Conservation (phyloP, 148 eudicot species). For the Pharnaceum exiguum region DNA sequence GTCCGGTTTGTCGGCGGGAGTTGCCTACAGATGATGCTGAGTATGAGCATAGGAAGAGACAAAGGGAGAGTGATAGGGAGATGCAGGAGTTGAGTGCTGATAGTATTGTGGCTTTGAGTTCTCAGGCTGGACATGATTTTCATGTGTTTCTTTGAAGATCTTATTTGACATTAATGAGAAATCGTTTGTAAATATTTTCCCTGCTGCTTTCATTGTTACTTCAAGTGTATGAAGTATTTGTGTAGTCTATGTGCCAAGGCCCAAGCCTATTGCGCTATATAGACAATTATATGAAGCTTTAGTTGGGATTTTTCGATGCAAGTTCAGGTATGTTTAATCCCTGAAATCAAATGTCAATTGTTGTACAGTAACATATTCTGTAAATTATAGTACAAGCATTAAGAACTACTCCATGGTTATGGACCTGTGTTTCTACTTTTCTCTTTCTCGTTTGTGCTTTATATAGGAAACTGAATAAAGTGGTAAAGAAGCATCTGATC, state of each 20-base stretch:
- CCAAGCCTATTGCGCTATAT: too few species aligned
- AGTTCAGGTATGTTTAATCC: conserved; percentile 17
- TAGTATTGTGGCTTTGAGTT: conserved; percentile 25
- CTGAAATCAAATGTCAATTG: conserved; percentile 1
- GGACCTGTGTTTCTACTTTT: neutral
- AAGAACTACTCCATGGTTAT: neutral
- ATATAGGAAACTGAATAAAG: too few species aligned
- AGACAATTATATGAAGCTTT: neutral
- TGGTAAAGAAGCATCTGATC: too few species aligned
- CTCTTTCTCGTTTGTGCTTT: neutral
- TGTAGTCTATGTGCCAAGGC: conserved; percentile 11
- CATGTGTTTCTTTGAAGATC: conserved; percentile 44
- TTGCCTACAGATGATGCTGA: conserved; percentile 90
- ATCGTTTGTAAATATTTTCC: conserved; percentile 7
- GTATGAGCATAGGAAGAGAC: conserved; percentile 65
- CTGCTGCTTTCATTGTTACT: neutral
- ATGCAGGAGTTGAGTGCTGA: conserved; percentile 15
- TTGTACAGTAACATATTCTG: conserved; percentile 27
- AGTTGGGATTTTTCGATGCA: conserved; percentile 17
- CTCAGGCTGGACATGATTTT: conserved; percentile 44
- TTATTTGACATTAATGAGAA: conserved; percentile 2
- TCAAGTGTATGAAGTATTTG: conserved; percentile 2
- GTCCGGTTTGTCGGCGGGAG: conserved; percentile 94
- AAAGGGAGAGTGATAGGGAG: too few species aligned
- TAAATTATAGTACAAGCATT: conserved; percentile 7